Conservation (phyloP, 495 filamentous ascomycete species). For the Penicillium crystallinum region DNA sequence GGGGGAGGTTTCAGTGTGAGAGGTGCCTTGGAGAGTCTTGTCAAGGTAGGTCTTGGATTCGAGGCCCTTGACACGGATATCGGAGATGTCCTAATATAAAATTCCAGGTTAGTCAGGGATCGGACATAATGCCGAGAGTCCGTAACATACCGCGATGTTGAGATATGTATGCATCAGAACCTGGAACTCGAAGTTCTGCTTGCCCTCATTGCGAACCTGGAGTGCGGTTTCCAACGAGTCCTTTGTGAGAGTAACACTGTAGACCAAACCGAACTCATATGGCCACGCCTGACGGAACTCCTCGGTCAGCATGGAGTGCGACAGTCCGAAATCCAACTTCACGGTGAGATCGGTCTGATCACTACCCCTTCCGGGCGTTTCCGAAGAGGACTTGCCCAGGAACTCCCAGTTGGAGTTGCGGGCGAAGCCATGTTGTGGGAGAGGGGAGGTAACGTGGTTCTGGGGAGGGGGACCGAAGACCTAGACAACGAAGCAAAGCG, state of each 20-base stretch:
- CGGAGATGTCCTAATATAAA: constrained; percentile 61
- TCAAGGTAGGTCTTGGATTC: constrained; percentile 69
- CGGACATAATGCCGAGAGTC: neutral
- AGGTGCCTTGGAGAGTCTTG: constrained; percentile 62
- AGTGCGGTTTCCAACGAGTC: constrained; percentile 75
- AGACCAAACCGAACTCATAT: constrained; percentile 82
- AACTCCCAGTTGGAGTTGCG: constrained; percentile 70
- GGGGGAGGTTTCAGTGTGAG: constrained; percentile 51
- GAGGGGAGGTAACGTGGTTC: constrained; percentile 61
- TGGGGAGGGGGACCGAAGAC: constrained; percentile 81
- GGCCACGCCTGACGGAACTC: constrained; percentile 65
- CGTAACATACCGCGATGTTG: constrained; percentile 59
- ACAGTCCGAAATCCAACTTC: constrained; percentile 93
- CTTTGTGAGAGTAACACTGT: constrained; percentile 77
- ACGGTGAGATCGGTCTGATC: constrained; percentile 56
- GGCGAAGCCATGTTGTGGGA: constrained; percentile 96
- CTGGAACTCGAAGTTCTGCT: constrained; percentile 82
- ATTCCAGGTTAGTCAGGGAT: neutral
- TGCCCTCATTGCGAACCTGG: constrained; percentile 76
- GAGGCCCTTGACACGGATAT: constrained; percentile 65
- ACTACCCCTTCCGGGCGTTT: constrained; percentile 46
- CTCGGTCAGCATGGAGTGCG: constrained; percentile 59
- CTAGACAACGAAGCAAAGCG: constrained; percentile 36
- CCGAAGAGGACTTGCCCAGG: constrained; percentile 61
- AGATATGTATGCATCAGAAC: constrained; percentile 89